Evolutionary conservation across 495 filamentous ascomycete genomes (phyloP), one percentile per base, ranked within the genome.

Genomic region (Talaromyces liani): DNA sequence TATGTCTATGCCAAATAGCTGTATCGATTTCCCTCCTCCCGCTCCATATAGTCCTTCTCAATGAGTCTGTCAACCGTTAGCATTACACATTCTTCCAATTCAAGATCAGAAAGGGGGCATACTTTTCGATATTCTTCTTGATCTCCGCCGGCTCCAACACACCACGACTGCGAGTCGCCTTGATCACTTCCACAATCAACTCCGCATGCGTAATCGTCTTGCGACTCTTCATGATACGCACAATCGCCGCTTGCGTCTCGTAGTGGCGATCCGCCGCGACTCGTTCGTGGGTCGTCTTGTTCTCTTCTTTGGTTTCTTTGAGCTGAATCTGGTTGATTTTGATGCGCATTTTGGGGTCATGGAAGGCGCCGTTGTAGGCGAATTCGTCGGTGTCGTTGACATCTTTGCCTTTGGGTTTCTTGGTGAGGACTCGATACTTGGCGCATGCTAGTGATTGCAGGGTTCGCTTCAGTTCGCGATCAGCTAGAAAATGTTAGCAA

Each of bases 321-420:
- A 97, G 82, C 75, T 99, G 95, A 64, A 99, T 91, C 75, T 95
- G 91, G 76, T 98, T 98, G 80, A 98, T 97, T 79, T 99, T 98
- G 75, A 99, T 87, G 63, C 92, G 88, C 75, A 88, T 90, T 75
- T 96, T 96, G 29, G 83, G 81, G 66, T 96, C 88, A 18, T 76
- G 76, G 74, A 99, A 99, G 18, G 68, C 71, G 27, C 79, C 65
- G 74, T 98, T 98, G 65, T 94, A 84, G 0, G 80, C 80, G 69
- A 99, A 99, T 12, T 83, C 85, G 72, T 99, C 94, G 4, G 82
- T 89, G 1, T 75, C 66, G 59, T 82, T 80, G 58, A 99, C 87
- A 0, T 97, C 92, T 47, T 86, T 84, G 56, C 91, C 89, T 72
- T 90, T 92, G 31, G 94, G 95, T 59, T 84, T 82, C 75, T 99